Evolutionary conservation across 495 filamentous ascomycete genomes (phyloP).

Genomic region (Cryomyces antarcticus): DNA sequence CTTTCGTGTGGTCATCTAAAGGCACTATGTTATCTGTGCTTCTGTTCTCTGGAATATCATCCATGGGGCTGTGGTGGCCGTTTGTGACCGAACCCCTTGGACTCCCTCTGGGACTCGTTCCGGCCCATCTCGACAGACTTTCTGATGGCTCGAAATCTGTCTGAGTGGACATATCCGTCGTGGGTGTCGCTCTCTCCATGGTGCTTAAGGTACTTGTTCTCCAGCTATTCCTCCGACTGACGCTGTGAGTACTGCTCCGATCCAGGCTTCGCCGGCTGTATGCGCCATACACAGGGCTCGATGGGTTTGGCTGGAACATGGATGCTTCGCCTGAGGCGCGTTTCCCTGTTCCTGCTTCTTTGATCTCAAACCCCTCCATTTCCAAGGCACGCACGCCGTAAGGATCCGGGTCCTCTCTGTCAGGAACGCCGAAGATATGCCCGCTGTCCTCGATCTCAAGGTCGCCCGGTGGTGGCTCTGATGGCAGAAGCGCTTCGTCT

Average conservation of each 20-base stretch:
- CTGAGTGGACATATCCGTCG: slow-evolving; percentile 14
- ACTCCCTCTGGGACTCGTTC: slow-evolving; percentile 1
- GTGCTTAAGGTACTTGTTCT: slow-evolving; percentile 16
- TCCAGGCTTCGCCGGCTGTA: slow-evolving; percentile 53
- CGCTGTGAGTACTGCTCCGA: neutral
- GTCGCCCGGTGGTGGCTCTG: slow-evolving; percentile 55
- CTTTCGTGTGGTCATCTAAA: neutral
- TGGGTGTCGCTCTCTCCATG: neutral
- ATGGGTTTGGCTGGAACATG: slow-evolving; percentile 56
- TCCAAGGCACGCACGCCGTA: slow-evolving; percentile 74
- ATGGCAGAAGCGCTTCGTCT: slow-evolving; percentile 33
- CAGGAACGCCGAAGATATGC: slow-evolving; percentile 53
- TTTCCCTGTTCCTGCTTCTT: slow-evolving; percentile 56
- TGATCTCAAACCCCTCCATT: slow-evolving; percentile 65
- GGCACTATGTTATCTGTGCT: slow-evolving; percentile 4
- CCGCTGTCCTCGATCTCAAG: slow-evolving; percentile 32
- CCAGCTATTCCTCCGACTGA: slow-evolving; percentile 17
- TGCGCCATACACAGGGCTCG: slow-evolving; percentile 51
- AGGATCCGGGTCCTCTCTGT: slow-evolving; percentile 62
- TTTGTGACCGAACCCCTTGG: too few species aligned
- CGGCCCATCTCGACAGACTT: neutral
- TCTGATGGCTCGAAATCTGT: slow-evolving; percentile 10
- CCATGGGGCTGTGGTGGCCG: slow-evolving; percentile 9
- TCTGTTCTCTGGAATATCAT: slow-evolving; percentile 11
- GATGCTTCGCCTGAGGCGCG: slow-evolving; percentile 56